These are phyloP conservation scores for Eruca vesicaria DNA, from an alignment of 441 rosid genomes.

Conservation along the genomic window DNA sequence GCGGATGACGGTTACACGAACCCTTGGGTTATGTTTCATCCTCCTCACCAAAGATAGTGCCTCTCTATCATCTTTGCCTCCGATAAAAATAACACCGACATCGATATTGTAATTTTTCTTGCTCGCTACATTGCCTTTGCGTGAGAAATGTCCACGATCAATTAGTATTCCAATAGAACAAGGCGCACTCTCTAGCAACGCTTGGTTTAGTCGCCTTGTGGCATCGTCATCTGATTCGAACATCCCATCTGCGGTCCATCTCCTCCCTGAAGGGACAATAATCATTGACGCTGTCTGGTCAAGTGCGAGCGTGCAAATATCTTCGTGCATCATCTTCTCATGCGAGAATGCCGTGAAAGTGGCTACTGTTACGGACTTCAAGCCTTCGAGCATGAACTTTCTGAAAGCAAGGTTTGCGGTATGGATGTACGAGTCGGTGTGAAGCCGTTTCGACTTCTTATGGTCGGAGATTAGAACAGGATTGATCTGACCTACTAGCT, in stretches of 20 bases:
- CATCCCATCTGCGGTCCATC: not conserved
- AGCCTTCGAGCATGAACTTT: slow-evolving; percentile 8
- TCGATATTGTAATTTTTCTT: not conserved
- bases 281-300: not conserved
- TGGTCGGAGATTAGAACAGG: not conserved
- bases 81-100: slow-evolving; percentile 5
- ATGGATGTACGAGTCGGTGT: not conserved
- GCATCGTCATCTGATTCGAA: slow-evolving; percentile 4
- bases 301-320: slow-evolving; percentile 11
- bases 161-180: slow-evolving; percentile 2
- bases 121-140: not conserved
- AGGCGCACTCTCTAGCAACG: not conserved
- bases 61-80: slow-evolving; percentile 5
- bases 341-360: slow-evolving; percentile 3
- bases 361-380: not conserved
- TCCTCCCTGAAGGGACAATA: slow-evolving; percentile 3
- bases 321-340: slow-evolving; percentile 11
- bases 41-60: not conserved
- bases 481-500: slow-evolving; percentile 2
- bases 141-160: slow-evolving; percentile 11
- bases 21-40: not conserved
- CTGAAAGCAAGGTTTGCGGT: slow-evolving; percentile 8
- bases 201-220: not conserved
- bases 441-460: not conserved
- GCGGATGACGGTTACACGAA: not conserved